Evolutionary conservation across 192 early-diverging fungal species (phyloP), one percentile per base, ranked within the genome.

Genomic region (Entomortierella lignicola): DNA sequence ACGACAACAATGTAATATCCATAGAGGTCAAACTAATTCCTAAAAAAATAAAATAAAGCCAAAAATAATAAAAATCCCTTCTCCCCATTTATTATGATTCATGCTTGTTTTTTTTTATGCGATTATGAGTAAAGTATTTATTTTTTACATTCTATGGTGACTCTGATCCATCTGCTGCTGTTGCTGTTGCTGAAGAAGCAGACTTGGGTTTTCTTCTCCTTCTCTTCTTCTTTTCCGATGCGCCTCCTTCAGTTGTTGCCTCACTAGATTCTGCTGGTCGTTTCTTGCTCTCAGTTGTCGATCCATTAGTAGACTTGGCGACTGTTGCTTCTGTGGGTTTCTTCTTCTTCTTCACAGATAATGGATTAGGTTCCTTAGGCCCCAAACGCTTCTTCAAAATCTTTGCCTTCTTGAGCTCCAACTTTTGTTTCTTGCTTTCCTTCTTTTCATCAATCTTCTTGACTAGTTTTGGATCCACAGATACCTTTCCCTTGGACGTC

Each of bases 291-390:
- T 39, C 54, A 29, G 21, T 57, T 30, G 57, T 44, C 11, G 66
- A 2, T 23, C 80, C 32, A 41, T 47, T 58, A 18, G 63, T 34
- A 27, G 62, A 27, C 20, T 65, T 67, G 47, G 63, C 67, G 10
- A 10, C 10, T 37, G 34, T 37, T 37, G 34, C 34, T 37, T 5
- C 20, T 20, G 15, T 2, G 15, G 44, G 4, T 15, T 47, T 47
- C 64, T 82, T 85, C 51, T 89, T 86, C 87, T 95, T 98, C 81
- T 95, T 98, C 47, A 94, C 71, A 27, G 94, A 94, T 17, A 98
- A 80, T 55, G 95, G 94, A 68, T 98, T 98, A 6, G 94, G 94
- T 27, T 85, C 89, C 83, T 96, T 95, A 41, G 89, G 83, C 27
- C 91, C 91, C 73, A 92, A 92, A 51, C 77, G 72, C 72, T 86